phyloP scores from a whole-genome alignment of 108 stramenopile species.

The Skeletonema costatum region DNA sequence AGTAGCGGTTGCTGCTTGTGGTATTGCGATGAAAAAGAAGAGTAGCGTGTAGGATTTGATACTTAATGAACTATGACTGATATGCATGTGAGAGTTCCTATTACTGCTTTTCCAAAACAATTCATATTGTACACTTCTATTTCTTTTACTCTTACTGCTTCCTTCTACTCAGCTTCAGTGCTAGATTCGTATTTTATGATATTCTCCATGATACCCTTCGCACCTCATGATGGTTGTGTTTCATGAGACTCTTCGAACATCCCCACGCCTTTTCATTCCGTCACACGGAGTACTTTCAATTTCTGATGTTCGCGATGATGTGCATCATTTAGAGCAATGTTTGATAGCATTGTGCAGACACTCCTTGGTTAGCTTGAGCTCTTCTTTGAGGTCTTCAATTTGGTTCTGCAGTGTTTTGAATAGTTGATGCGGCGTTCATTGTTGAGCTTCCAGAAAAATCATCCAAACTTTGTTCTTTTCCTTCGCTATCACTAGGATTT shows the following conservation, averaged over 20 bases:
- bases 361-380: background rate
- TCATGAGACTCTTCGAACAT: background rate
- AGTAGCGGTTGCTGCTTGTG: conserved; percentile 4
- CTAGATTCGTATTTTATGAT: background rate
- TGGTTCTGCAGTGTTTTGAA: background rate
- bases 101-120: too few species aligned
- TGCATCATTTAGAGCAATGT: background rate
- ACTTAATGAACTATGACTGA: too few species aligned
- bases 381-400: background rate
- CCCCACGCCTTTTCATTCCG: background rate
- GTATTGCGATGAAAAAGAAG: background rate
- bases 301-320: background rate
- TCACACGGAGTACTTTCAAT: background rate
- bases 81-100: too few species aligned
- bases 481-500: too few species aligned
- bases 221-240: background rate
- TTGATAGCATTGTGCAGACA: background rate
- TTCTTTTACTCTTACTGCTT: too few species aligned
- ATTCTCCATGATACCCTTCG: background rate
- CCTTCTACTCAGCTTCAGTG: background rate
- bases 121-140: too few species aligned
- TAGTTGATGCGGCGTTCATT: background rate
- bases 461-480: too few species aligned
- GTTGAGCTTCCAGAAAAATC: too few species aligned
- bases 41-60: background rate